Conservation (phyloP, 257 asterid species). For the Thymus quinquecostatus region DNA sequence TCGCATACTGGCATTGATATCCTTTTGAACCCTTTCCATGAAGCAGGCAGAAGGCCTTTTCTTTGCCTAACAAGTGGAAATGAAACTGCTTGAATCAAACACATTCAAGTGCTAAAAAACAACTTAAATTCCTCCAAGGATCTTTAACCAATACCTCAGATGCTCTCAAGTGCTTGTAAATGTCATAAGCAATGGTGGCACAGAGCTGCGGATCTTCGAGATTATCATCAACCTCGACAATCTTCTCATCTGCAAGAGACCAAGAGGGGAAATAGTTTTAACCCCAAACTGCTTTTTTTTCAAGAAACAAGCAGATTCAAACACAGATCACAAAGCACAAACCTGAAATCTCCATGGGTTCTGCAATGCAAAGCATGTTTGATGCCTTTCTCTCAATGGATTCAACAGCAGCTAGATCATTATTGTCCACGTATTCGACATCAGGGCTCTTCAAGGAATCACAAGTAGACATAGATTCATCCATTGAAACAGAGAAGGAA, state of each 20-base stretch:
- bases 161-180: slow-evolving; percentile 86
- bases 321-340: slow-evolving; percentile 27
- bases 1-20: slow-evolving; percentile 60
- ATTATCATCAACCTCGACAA: slow-evolving; percentile 65
- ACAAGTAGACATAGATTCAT: slow-evolving; percentile 84
- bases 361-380: slow-evolving; percentile 67
- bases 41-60: slow-evolving; percentile 63
- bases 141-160: slow-evolving; percentile 58
- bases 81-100: not conserved
- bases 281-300: not conserved
- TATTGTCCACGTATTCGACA: slow-evolving; percentile 77
- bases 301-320: not conserved
- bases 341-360: slow-evolving; percentile 58
- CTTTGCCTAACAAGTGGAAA: slow-evolving; percentile 54
- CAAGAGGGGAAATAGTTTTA: slow-evolving; percentile 1
- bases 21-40: slow-evolving; percentile 61
- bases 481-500: slow-evolving; percentile 68
- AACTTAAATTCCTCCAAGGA: not conserved
- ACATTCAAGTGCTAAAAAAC: not conserved
- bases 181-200: slow-evolving; percentile 90
- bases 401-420: slow-evolving; percentile 55
- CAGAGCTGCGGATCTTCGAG: slow-evolving; percentile 82
- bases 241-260: slow-evolving; percentile 48
- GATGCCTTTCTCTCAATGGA: slow-evolving; percentile 69
- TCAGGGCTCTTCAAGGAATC: slow-evolving; percentile 87